Evolutionary conservation across 2,329 filamentous ascomycete genomes (phyloP).

Genomic region (Aspergillus sp.): DNA sequence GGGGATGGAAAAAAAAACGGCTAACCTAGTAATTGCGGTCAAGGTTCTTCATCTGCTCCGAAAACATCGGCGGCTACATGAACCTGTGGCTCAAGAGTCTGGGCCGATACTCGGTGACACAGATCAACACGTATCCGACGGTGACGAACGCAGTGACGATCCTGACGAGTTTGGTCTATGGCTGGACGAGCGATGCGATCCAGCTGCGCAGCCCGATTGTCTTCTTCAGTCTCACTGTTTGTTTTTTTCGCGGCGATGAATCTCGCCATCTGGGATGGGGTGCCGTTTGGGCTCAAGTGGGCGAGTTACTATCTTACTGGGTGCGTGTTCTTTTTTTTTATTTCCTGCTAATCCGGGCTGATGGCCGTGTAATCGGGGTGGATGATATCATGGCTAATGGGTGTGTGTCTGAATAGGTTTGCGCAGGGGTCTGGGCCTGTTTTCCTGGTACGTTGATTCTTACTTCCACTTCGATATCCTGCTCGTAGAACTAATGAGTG

Average conservation of each 20-base stretch:
- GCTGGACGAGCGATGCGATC: conserved; percentile 4
- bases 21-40: too few species aligned
- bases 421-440: conserved; percentile 8
- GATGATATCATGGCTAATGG: not conserved
- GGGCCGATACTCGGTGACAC: not conserved
- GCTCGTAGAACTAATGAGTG: not conserved
- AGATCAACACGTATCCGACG: conserved; percentile 6
- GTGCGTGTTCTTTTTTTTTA: not conserved
- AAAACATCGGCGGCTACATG: conserved; percentile 11
- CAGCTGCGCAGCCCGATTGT: conserved; percentile 3
- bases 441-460: not conserved
- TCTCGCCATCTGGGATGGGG: conserved; percentile 5
- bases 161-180: not conserved
- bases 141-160: conserved; percentile 3
- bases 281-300: conserved; percentile 7
- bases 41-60: conserved; percentile 7
- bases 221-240: conserved; percentile 6
- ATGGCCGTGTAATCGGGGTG: not conserved
- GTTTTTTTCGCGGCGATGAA: conserved; percentile 13
- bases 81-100: conserved; percentile 5
- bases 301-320: conserved; percentile 9
- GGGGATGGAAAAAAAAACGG: too few species aligned
- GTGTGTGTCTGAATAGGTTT: not conserved
- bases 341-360: not conserved
- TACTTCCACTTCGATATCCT: not conserved